Percentiles rank a stretch among this genome's conserved stretches.
phyloP scores from a whole-genome alignment of 352 stramenopile species.

The Pythium monospermum region DNA sequence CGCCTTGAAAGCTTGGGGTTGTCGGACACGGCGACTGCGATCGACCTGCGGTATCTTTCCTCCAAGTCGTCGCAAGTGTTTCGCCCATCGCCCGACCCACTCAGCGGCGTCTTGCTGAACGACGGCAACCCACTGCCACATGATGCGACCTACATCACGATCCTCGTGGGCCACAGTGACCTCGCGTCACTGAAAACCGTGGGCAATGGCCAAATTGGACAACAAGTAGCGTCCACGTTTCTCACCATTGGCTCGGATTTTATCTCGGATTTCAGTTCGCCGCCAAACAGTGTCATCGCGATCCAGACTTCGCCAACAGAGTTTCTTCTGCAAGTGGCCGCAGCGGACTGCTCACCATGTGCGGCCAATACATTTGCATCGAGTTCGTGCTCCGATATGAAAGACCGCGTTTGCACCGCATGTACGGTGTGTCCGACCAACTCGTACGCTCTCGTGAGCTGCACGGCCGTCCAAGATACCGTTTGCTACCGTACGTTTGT shows the following conservation, averaged over 20 bases:
- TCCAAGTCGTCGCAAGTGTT: constrained; percentile 35
- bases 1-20: constrained; percentile 35
- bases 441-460: constrained; percentile 44
- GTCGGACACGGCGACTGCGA: constrained; percentile 29
- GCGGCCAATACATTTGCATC: constrained; percentile 33
- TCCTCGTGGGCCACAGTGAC: constrained; percentile 43
- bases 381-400: constrained; percentile 57
- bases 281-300: constrained; percentile 30
- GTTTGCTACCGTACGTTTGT: constrained; percentile 59
- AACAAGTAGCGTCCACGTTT: constrained; percentile 44
- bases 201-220: constrained; percentile 45
- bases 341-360: constrained; percentile 53
- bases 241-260: constrained; percentile 33
- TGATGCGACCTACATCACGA: constrained; percentile 57
- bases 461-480: constrained; percentile 49
- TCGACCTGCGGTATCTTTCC: constrained; percentile 38
- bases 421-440: constrained; percentile 61
- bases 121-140: constrained; percentile 44
- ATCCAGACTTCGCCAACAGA: constrained; percentile 10
- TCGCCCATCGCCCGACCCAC: constrained; percentile 36
- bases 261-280: constrained; percentile 37
- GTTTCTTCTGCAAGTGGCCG: constrained; percentile 31
- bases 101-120: constrained; percentile 35
- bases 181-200: constrained; percentile 28
- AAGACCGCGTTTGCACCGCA: constrained; percentile 40